phyloP scores from a whole-genome alignment of 257 asterid species.

The Rauvolfia tetraphylla region DNA sequence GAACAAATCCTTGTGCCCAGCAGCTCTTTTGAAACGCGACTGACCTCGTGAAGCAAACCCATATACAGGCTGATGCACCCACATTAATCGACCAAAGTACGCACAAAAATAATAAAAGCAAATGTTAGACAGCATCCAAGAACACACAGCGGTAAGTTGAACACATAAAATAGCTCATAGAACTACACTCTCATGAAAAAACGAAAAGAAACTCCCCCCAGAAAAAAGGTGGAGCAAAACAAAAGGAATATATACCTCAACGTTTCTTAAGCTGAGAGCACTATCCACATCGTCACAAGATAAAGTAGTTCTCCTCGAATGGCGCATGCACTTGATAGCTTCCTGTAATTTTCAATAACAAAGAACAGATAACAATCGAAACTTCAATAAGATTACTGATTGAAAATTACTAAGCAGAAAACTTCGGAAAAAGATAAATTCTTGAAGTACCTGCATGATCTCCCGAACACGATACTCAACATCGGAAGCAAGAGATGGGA shows the following conservation, averaged over 20 bases:
- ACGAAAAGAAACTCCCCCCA: not conserved
- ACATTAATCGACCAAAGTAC: not conserved
- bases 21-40: constrained; percentile 80
- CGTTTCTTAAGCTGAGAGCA: constrained; percentile 84
- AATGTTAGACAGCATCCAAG: not conserved
- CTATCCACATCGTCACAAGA: constrained; percentile 87
- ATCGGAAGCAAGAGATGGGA: constrained; percentile 88
- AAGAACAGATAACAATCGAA: not conserved
- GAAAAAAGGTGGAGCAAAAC: no score
- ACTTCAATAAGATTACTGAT: not conserved
- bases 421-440: not conserved
- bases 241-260: constrained; percentile 52
- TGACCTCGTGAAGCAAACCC: constrained; percentile 95
- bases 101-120: not conserved
- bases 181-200: not conserved
- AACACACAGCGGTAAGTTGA: not conserved
- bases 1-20: constrained; percentile 89
- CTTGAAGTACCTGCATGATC: constrained; percentile 77
- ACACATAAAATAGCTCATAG: not conserved
- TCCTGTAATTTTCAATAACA: constrained; percentile 44
- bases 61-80: constrained; percentile 61
- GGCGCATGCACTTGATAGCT: constrained; percentile 96
- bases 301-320: constrained; percentile 86
- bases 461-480: constrained; percentile 94
- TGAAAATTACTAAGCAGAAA: not conserved